Evolutionary conservation across 768 basidiomycete genomes (phyloP), one percentile per base, ranked within the genome.

Genomic region (Leucocoprinus birnbaumii): DNA sequence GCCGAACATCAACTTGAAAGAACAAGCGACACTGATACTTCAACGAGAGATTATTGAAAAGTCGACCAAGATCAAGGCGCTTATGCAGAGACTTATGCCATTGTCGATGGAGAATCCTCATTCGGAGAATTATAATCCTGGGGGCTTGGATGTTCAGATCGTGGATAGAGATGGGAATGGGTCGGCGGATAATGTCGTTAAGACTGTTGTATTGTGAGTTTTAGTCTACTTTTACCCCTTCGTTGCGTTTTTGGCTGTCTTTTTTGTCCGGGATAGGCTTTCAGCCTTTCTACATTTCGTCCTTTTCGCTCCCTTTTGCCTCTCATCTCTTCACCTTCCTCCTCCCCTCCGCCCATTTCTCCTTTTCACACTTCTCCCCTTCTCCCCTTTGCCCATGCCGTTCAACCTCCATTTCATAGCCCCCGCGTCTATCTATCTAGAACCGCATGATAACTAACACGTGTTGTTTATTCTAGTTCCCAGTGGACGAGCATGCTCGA

Each of bases 401-500:
- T n/a, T n/a, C n/a, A n/a, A n/a, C 31, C 11, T 31, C 31, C 31
- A 31, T 31, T 31, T 11, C 31, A 31, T 31, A n/a, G n/a, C 31
- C 31, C 6, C 5, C 31, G 31, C 19, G 52, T 61, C 52, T 56
- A n/a, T 48, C 62, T 38, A 16, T 16, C 38, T 7, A 31, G 5
- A 11, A 31, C 31, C 31, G 31, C 31, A 31, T 66, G 24, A 62
- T 45, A 34, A 35, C n/a, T n/a, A 19, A 25, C 26, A 19, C 42
- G 34, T 24, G 43, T 53, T 38, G 6, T 38, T n/a, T 14, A 26
- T 48, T 41, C 45, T 65, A 94, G 92, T 70, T 94, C 92, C 4
- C 93, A 95, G 67, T 96, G 94, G 93, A 96, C 93, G 3, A 80
- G 82, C 34, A 95, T 95, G 93, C 83, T 95, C 35, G 91, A 94